Percentiles rank a stretch among this genome's conserved stretches.
Conservation (phyloP, 768 basidiomycete genomes). For the Clitopilus hobsonii region DNA sequence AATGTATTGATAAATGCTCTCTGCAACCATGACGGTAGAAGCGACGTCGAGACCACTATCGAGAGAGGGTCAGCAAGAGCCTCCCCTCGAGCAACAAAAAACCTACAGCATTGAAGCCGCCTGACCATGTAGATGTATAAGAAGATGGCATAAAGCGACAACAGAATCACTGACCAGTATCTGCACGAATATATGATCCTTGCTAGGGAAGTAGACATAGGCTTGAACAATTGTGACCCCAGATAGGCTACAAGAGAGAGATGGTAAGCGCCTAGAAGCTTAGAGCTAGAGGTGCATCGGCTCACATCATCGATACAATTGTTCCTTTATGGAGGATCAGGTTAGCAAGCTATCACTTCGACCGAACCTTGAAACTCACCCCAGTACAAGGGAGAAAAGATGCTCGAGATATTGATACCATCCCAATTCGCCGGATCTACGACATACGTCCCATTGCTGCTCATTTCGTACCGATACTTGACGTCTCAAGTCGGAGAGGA, state of each 20-base stretch:
- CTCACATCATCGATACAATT: not conserved
- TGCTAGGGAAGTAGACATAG: conserved; percentile 31
- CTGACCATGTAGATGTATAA: conserved; percentile 6
- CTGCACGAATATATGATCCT: conserved; percentile 23
- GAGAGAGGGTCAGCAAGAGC: not conserved
- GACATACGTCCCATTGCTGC: not conserved
- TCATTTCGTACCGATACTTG: not conserved
- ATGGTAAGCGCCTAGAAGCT: no score
- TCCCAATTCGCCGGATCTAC: not conserved
- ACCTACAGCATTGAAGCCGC: conserved; percentile 24
- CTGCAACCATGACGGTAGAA: conserved; percentile 34
- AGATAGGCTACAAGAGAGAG: conserved; percentile 21
- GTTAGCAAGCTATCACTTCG: conserved; percentile 10
- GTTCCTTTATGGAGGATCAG: not conserved
- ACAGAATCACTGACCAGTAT: conserved; percentile 19
- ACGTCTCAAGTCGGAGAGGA: not conserved
- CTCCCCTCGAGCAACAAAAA: not conserved
- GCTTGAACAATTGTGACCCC: conserved; percentile 38
- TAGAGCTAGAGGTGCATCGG: not conserved
- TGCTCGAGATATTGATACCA: conserved; percentile 18
- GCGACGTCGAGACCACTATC: conserved; percentile 30
- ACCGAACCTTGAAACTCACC: conserved; percentile 14
- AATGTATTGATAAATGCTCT: conserved; percentile 41
- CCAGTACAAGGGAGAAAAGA: conserved; percentile 29
- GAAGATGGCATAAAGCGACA: not conserved